phyloP scores from a whole-genome alignment of 768 basidiomycete genomes.

The Nevesoporus exiguus region DNA sequence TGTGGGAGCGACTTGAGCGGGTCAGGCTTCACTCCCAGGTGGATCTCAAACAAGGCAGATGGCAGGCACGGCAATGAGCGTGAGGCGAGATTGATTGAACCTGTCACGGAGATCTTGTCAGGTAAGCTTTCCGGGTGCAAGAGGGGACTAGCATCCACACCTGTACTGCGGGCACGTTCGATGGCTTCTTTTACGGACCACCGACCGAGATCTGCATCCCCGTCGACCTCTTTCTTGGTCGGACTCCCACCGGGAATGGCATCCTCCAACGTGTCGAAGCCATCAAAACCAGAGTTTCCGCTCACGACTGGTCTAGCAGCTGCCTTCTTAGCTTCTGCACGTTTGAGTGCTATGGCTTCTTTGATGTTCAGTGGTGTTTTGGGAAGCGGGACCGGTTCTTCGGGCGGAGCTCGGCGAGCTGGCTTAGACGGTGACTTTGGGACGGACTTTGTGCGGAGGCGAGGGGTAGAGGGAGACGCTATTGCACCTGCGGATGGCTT shows the following conservation, averaged over 20 bases:
- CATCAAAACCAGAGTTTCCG: constrained; percentile 30
- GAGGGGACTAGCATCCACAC: constrained; percentile 42
- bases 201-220: constrained; percentile 52
- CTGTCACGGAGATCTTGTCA: constrained; percentile 47
- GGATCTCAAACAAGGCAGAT: constrained; percentile 74
- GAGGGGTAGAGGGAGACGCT: constrained; percentile 27
- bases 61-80: constrained; percentile 72
- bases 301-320: constrained; percentile 21
- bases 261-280: constrained; percentile 47
- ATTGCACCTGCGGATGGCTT: constrained; percentile 29
- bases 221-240: constrained; percentile 40
- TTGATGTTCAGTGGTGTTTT: constrained; percentile 51
- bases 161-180: constrained; percentile 72
- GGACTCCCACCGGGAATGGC: constrained; percentile 33
- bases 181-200: constrained; percentile 71
- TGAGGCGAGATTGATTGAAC: constrained; percentile 71
- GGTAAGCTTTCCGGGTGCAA: constrained; percentile 42
- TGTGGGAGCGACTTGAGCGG: constrained; percentile 60
- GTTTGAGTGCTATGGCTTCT: constrained; percentile 74
- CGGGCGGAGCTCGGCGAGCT: constrained; percentile 21
- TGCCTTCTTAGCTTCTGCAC: constrained; percentile 74
- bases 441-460: constrained; percentile 36
- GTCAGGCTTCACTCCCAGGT: constrained; percentile 71
- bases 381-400: constrained; percentile 27
- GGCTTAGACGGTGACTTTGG: constrained; percentile 35